A percentile compares a stretch with the other conserved stretches of the same genome.
Conservation (phyloP, 1,284 basidiomycete species). For the Flammula alnicola region DNA sequence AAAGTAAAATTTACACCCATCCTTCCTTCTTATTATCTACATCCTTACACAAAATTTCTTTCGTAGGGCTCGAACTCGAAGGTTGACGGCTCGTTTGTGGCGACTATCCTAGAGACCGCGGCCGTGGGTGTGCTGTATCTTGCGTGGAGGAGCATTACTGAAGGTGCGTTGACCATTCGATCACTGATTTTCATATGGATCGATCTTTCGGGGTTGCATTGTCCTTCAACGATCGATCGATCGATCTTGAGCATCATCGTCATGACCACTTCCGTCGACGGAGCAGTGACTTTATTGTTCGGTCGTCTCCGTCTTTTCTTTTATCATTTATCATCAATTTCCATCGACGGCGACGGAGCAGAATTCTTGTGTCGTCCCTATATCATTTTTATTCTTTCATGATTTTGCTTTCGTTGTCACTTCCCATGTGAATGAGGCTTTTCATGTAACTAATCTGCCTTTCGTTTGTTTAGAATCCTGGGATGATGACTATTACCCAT, state of each 20-base stretch:
- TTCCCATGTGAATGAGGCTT: background rate
- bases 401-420: background rate
- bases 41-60: background rate
- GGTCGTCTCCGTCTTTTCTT: too few relatives aligned
- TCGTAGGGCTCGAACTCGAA: conserved; percentile 61
- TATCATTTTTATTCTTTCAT: too few relatives aligned
- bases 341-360: too few relatives aligned
- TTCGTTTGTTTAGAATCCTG: conserved; percentile 26
- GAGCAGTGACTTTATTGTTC: too few relatives aligned
- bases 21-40: background rate
- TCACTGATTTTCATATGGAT: background rate
- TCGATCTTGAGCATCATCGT: background rate
- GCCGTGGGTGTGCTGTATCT: conserved; percentile 72
- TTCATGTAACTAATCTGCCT: conserved; percentile 1
- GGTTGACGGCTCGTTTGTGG: conserved; percentile 82
- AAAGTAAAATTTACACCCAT: conserved; percentile 45
- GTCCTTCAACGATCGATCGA: conserved; percentile 7
- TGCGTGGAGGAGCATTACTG: conserved; percentile 85
- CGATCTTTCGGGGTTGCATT: background rate
- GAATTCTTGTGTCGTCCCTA: too few relatives aligned
- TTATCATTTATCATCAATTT: too few relatives aligned
- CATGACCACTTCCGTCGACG: too few relatives aligned
- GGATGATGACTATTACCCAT: conserved; percentile 31
- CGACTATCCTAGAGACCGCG: conserved; percentile 77
- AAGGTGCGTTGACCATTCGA: conserved; percentile 60